These are phyloP conservation scores for Trichoderma asperelloides DNA, from an alignment of 495 filamentous ascomycete species.

Conservation along the genomic window DNA sequence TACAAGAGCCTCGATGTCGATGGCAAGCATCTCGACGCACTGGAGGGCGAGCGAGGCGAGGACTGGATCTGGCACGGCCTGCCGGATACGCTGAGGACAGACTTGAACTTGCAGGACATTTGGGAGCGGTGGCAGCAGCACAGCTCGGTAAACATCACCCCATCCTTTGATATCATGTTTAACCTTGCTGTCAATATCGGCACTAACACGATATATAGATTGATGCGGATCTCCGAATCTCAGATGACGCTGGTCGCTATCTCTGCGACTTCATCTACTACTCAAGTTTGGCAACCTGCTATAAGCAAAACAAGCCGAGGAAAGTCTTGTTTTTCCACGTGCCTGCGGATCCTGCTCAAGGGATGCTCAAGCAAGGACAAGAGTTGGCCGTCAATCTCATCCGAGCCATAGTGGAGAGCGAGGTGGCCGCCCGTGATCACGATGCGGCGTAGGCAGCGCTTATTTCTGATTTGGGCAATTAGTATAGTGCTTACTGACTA, in stretches of 20 bases:
- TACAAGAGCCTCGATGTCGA: constrained; percentile 64
- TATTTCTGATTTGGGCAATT: neutral
- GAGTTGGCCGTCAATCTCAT: constrained; percentile 62
- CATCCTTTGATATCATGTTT: neutral
- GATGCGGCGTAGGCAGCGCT: neutral
- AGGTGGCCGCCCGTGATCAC: constrained; percentile 17
- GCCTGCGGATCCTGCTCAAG: constrained; percentile 48
- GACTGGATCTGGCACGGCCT: constrained; percentile 38
- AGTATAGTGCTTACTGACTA: neutral
- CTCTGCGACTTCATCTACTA: constrained; percentile 86
- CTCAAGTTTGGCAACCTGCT: constrained; percentile 53
- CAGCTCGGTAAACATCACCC: constrained; percentile 25
- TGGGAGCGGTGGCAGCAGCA: constrained; percentile 43
- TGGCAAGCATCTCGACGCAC: constrained; percentile 46
- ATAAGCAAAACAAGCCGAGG: constrained; percentile 38
- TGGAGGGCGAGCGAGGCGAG: constrained; percentile 26
- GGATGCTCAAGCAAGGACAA: constrained; percentile 48
- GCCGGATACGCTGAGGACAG: constrained; percentile 37
- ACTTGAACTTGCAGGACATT: constrained; percentile 46
- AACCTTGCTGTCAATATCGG: neutral
- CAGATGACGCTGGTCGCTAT: constrained; percentile 70
- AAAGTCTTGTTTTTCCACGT: constrained; percentile 75
- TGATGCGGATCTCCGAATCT: constrained; percentile 50
- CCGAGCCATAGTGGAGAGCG: constrained; percentile 48
- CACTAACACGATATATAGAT: constrained; percentile 15